Percentiles rank a stretch among this genome's conserved stretches.
Evolutionary conservation across 2,329 filamentous ascomycete species (phyloP).

Genomic region (Falciphora oryzae): DNA sequence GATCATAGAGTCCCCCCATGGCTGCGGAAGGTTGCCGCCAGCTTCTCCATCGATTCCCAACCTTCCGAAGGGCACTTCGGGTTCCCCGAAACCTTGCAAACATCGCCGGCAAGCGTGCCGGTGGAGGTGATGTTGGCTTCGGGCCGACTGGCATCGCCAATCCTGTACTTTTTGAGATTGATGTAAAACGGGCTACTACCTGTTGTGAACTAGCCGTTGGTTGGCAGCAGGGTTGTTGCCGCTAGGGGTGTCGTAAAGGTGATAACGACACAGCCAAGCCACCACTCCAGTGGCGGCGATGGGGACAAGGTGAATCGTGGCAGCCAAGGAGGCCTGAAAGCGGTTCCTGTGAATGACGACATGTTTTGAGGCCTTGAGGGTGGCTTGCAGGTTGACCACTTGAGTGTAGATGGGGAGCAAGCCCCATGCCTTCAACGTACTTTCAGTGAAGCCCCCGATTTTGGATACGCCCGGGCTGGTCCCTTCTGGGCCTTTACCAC

Average conservation of each 20-base stretch:
- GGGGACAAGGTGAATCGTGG: neutral
- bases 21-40: neutral
- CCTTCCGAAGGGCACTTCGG: neutral
- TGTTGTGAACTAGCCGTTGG: neutral
- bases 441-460: neutral
- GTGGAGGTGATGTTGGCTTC: neutral
- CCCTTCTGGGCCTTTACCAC: neutral
- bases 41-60: neutral
- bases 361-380: neutral
- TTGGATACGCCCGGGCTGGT: neutral
- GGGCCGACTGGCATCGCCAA: neutral
- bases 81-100: neutral
- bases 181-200: neutral
- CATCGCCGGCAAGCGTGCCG: neutral
- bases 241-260: neutral
- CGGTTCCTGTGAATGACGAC: neutral
- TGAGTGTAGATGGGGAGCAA: neutral
- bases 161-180: neutral
- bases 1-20: neutral
- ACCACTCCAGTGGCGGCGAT: neutral
- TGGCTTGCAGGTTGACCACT: neutral
- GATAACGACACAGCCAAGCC: neutral
- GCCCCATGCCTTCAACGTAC: neutral
- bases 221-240: neutral
- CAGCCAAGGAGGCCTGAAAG: neutral